A percentile compares a stretch with the other conserved stretches of the same genome.
Evolutionary conservation across 2,329 filamentous ascomycete genomes (phyloP).

Genomic region (Calonectria pteridis): DNA sequence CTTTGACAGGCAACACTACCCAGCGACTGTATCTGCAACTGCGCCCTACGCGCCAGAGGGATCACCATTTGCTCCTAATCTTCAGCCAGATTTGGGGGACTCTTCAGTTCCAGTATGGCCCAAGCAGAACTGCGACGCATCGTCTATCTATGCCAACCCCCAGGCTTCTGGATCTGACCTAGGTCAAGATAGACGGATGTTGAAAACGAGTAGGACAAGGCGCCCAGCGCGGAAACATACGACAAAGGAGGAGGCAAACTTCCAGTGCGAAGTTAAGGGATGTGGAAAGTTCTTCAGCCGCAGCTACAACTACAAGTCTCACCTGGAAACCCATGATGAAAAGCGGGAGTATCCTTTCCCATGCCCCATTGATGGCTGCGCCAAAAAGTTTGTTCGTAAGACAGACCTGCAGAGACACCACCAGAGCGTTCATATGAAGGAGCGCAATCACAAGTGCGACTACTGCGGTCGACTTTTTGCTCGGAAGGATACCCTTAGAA

Average conservation of each 20-base stretch:
- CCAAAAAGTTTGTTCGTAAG: slow-evolving; percentile 83
- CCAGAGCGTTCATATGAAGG: slow-evolving; percentile 79
- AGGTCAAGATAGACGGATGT: slow-evolving; percentile 36
- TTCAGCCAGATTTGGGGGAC: slow-evolving; percentile 34
- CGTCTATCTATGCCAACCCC: slow-evolving; percentile 37
- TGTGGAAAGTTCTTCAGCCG: slow-evolving; percentile 86
- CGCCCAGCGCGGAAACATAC: slow-evolving; percentile 65
- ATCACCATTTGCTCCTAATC: slow-evolving; percentile 32
- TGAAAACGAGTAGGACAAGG: slow-evolving; percentile 45
- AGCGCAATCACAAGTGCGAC: slow-evolving; percentile 76
- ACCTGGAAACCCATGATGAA: slow-evolving; percentile 86
- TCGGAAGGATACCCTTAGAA: slow-evolving; percentile 84
- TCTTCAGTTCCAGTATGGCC: slow-evolving; percentile 34
- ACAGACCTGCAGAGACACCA: slow-evolving; percentile 78
- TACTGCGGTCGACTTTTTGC: slow-evolving; percentile 80
- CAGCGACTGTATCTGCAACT: slow-evolving; percentile 32
- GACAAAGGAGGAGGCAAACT: slow-evolving; percentile 77
- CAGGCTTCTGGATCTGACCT: slow-evolving; percentile 38
- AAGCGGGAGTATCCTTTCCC: slow-evolving; percentile 77
- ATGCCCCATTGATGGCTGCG: slow-evolving; percentile 75
- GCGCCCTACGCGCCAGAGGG: slow-evolving; percentile 38
- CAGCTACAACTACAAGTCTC: slow-evolving; percentile 88
- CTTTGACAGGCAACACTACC: slow-evolving; percentile 40
- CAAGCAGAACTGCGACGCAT: slow-evolving; percentile 43
- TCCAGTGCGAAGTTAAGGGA: slow-evolving; percentile 74